These are phyloP conservation scores for Fusarium sp. DNA, from an alignment of 2,329 filamentous ascomycete genomes.

Conservation along the genomic window DNA sequence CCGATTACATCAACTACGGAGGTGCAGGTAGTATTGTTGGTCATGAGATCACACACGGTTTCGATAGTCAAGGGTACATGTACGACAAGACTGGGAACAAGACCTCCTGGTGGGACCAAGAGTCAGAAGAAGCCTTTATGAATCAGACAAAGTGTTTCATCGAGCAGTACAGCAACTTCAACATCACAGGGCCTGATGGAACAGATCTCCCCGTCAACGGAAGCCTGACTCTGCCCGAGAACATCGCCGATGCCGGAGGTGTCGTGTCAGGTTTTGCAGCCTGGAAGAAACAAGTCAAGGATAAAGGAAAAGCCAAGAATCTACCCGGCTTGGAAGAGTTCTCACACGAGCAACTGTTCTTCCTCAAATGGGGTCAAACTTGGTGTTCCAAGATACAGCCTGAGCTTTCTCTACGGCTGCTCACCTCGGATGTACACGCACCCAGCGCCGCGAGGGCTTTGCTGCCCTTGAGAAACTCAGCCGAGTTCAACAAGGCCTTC, in stretches of 20 bases:
- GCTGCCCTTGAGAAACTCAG: slow-evolving; percentile 74
- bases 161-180: slow-evolving; percentile 73
- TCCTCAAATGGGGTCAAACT: slow-evolving; percentile 71
- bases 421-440: slow-evolving; percentile 74
- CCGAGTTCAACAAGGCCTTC: slow-evolving; percentile 75
- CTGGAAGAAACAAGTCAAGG: slow-evolving; percentile 69
- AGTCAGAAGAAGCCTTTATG: slow-evolving; percentile 68
- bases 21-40: slow-evolving; percentile 75
- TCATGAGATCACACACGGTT: slow-evolving; percentile 77
- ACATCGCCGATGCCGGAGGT: slow-evolving; percentile 78
- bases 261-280: slow-evolving; percentile 71
- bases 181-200: slow-evolving; percentile 66
- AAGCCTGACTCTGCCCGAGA: slow-evolving; percentile 72
- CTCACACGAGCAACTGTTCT: slow-evolving; percentile 76
- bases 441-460: slow-evolving; percentile 71
- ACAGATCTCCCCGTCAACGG: slow-evolving; percentile 72
- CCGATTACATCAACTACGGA: slow-evolving; percentile 75
- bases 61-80: slow-evolving; percentile 73
- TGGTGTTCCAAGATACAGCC: slow-evolving; percentile 75
- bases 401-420: slow-evolving; percentile 59
- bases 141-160: slow-evolving; percentile 73
- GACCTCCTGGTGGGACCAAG: slow-evolving; percentile 74
- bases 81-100: slow-evolving; percentile 74
- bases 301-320: slow-evolving; percentile 59
- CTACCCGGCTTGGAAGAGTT: slow-evolving; percentile 72